Base-by-base conservation (phyloP, 192 early-diverging fungal species). In the Backusella macrospora region DNA sequence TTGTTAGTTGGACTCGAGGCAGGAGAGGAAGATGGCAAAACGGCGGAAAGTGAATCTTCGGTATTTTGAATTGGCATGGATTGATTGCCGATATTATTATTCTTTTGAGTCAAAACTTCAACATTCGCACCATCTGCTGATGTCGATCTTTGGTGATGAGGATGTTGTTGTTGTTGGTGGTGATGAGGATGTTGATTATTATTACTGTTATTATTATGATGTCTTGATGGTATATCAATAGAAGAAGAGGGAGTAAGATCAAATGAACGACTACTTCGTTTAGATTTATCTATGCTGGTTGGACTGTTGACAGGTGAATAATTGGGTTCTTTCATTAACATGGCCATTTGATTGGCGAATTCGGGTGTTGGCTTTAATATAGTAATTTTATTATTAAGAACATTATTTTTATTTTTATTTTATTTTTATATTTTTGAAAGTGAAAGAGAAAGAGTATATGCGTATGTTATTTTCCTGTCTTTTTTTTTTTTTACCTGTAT, bases 401-500 rank as follows among this genome's bases (percentile, higher is more conserved):
- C n/a, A n/a, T n/a, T 44, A 12, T 48, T 1, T 18, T 42, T 18
- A 39, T 34, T 37, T 4, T 45, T 40, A 49, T 65, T n/a, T 48
- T 63, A 18, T 42, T 46, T 52, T 47, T 59, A 46, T 18, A 23
- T 74, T 68, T 44, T 71, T 45, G 38, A 16, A 16, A 67, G 45
- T 4, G 82, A 38, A 44, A 29, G 46, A n/a, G n/a, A n/a, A n/a
- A n/a, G n/a, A n/a, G n/a, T n/a, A n/a, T n/a, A n/a, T n/a, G n/a
- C n/a, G n/a, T n/a, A n/a, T n/a, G n/a, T n/a, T n/a, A n/a, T n/a
- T n/a, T n/a, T n/a, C n/a, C n/a, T n/a, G n/a, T n/a, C n/a, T n/a
- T 40, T 48, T 69, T 69, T 46, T 16, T 21, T 69, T 34, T 71
- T 74, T 86, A 90, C 90, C 79, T 90, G 85, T 48, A 93, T 88